Percentiles rank a stretch among this genome's conserved stretches.
phyloP scores from a whole-genome alignment of 495 filamentous ascomycete genomes.

The Hypoxylon perforatum region DNA sequence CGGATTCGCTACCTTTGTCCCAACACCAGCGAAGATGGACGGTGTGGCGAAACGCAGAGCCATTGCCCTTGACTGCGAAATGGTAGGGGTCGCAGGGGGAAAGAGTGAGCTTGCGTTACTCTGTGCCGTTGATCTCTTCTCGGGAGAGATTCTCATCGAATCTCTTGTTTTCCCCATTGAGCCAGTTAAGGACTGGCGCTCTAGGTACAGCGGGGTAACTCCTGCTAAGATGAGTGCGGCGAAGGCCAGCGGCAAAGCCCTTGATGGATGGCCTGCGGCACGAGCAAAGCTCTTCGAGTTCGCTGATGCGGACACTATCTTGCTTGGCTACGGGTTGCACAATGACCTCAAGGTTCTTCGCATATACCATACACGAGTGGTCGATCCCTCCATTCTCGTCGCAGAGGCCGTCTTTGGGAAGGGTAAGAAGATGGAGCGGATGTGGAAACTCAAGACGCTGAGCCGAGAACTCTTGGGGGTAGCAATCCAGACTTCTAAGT shows the following conservation, averaged over 20 bases:
- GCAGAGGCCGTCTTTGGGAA: constrained; percentile 40
- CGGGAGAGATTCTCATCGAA: constrained; percentile 55
- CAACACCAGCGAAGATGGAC: background rate
- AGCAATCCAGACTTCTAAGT: constrained; percentile 44
- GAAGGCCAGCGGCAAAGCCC: background rate
- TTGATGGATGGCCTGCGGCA: constrained; percentile 49
- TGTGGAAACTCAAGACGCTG: constrained; percentile 47
- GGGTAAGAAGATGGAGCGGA: constrained; percentile 8
- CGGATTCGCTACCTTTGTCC: constrained; percentile 1
- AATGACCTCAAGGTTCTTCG: constrained; percentile 44
- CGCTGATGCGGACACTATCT: constrained; percentile 51
- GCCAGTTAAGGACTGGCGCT: constrained; percentile 53
- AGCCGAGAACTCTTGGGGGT: constrained; percentile 41
- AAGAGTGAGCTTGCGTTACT: constrained; percentile 56
- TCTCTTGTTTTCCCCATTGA: constrained; percentile 53
- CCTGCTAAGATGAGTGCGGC: constrained; percentile 19
- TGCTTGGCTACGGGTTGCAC: constrained; percentile 42
- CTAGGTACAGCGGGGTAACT: constrained; percentile 52
- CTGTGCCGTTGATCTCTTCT: constrained; percentile 57
- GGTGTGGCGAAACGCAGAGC: constrained; percentile 29
- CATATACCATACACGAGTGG: constrained; percentile 40
- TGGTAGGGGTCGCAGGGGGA: constrained; percentile 48
- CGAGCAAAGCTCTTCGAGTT: constrained; percentile 48
- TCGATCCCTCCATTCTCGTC: constrained; percentile 47
- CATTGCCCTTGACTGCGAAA: constrained; percentile 64